Base-by-base conservation (phyloP, 345 rosid genomes). In the Populus simonii region DNA sequence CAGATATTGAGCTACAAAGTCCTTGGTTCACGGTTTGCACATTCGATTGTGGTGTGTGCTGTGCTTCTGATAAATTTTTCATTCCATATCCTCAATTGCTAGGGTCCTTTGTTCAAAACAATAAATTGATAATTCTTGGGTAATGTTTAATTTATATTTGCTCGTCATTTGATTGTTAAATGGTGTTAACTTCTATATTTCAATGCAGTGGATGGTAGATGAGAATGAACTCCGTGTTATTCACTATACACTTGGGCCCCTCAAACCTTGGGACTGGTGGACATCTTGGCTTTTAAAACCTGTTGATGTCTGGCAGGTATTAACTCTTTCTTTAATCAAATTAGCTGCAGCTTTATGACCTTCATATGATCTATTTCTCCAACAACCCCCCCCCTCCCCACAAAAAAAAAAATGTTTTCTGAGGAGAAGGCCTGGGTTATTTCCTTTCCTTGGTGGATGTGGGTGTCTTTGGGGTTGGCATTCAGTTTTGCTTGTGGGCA, bases 241-340 rank as follows among this genome's bases (percentile, higher is more conserved):
- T 83, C 99, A 94, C 88, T 94, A 93, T 74, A 94, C 97, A 5
- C 95, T 94, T 67, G 98, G 99, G 20, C 97, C 97, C 62, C 92
- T 93, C 72, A 94, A 94, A 80, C 98, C 99, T 73, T 94, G 98
- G 98, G 99, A 94, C 79, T 94, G 99, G 97, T 93, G 96, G 94
- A 94, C 98, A 25, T 90, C 97, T 62, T 94, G 99, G 99, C 91
- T 94, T 31, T 83, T 94, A 79, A 93, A 93, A 83, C 99, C 96
- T 38, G 99, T 94, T 79, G 97, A 94, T 80, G 94, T 90, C 59
- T 94, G 99, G 98, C 99, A 93, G 93, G 98, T 93, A 87, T 23
- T 43, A 29, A 2, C 2, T 71, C 43, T 18, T 66, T 38, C 10
- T 38, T 23, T 41, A 38, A 45, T 61, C 7, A 59, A 9, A 0